Evolutionary conservation across 2,329 filamentous ascomycete species (phyloP), one percentile per base, ranked within the genome.

Genomic region (Pseudovirgaria hyperparasitica): DNA sequence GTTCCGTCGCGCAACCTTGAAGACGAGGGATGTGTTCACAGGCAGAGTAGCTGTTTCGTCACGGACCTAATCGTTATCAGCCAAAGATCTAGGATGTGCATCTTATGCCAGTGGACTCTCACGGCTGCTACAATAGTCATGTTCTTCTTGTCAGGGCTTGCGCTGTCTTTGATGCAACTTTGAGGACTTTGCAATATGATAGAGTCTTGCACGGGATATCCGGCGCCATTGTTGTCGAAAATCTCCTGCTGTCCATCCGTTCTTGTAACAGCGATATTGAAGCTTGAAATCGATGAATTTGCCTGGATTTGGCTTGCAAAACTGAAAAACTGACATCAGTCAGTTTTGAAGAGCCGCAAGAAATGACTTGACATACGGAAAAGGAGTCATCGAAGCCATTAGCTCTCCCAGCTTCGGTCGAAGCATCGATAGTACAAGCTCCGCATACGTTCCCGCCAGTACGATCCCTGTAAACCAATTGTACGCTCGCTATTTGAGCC

Each of bases 351-450:
- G 11, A n/a, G 10, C 4, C 16, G n/a, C 16, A 30, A 16, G 12
- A 4, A 16, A 11, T 8, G n/a, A 9, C 10, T 20, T 30, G 25
- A 3, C 5, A 41, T 44, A 70, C 70, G 28, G 57, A 55, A 42
- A 76, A 76, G 6, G 52, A 65, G 32, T 76, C 70, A 41, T 76
- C 72, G 28, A 76, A 70, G 2, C 72, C 72, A 22, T 54, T 51
- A 4, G 62, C 60, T 14, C 59, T 54, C 3, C 68, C 70, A 22
- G 58, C 57, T n/a, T 58, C 35, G 4, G 48, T 55, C 11, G 63
- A 53, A 2, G 52, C 55, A 27, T 66, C 62, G 4, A 34, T 31
- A n/a, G 54, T 52, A 33, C 65, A 68, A 13, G 47, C 46, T 15
- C 62, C 58, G 30, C 65, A 67, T n/a, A 50, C 46, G 13, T 50